Evolutionary conservation across 2,329 filamentous ascomycete species (phyloP).

Genomic region (Capronia americana): DNA sequence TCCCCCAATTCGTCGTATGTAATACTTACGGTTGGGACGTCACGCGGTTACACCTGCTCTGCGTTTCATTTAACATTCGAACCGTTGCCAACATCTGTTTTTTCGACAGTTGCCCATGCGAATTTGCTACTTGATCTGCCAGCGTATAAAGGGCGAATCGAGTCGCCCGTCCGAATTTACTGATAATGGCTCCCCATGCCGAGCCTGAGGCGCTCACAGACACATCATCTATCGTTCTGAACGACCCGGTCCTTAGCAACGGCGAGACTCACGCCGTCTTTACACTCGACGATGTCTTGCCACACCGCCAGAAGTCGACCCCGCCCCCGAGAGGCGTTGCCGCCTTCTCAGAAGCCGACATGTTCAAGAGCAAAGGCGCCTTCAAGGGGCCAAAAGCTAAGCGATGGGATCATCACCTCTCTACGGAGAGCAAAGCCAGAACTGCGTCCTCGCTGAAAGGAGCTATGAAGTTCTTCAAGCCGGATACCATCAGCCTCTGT

Average conservation of each 20-base stretch:
- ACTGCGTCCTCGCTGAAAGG: slow-evolving; percentile 77
- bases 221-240: slow-evolving; percentile 46
- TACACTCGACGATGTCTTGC: slow-evolving; percentile 70
- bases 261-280: slow-evolving; percentile 46
- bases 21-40: slow-evolving; percentile 13
- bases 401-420: slow-evolving; percentile 76
- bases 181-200: slow-evolving; percentile 36
- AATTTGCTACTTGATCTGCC: neutral
- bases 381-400: slow-evolving; percentile 75
- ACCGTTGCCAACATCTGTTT: neutral
- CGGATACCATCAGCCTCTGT: slow-evolving; percentile 86
- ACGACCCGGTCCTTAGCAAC: slow-evolving; percentile 43
- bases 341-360: slow-evolving; percentile 31
- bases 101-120: neutral
- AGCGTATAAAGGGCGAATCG: neutral
- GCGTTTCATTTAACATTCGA: neutral
- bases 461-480: slow-evolving; percentile 78
- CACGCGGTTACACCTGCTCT: slow-evolving; percentile 15
- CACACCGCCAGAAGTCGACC: slow-evolving; percentile 71
- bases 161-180: neutral
- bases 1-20: slow-evolving; percentile 21
- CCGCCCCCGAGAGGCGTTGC: slow-evolving; percentile 34
- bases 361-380: slow-evolving; percentile 44
- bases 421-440: slow-evolving; percentile 63
- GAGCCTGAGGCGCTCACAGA: slow-evolving; percentile 46